Conservation (phyloP, 257 asterid species). For the Solanum pimpinellifolium region DNA sequence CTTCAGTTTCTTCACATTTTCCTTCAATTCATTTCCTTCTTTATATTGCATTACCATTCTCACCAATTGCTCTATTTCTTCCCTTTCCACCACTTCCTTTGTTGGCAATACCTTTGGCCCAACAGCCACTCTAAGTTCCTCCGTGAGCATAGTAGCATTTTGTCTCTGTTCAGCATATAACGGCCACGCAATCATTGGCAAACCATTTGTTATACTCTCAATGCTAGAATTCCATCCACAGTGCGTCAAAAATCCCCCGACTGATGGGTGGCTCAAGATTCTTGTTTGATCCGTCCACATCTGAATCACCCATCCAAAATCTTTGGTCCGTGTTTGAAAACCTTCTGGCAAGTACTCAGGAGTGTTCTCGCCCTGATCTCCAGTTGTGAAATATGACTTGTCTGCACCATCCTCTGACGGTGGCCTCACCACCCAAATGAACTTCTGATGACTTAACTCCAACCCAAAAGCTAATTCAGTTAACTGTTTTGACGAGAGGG, state of each 20-base stretch:
- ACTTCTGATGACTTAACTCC: slow-evolving; percentile 7
- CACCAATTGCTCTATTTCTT: slow-evolving; percentile 10
- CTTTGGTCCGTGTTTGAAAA: neutral
- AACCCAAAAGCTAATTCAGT: slow-evolving; percentile 5
- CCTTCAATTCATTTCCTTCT: neutral
- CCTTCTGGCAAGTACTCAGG: slow-evolving; percentile 8
- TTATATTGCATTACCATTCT: slow-evolving; percentile 1
- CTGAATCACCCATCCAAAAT: neutral
- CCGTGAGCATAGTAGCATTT: slow-evolving; percentile 5
- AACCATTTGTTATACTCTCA: slow-evolving; percentile 5
- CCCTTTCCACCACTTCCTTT: slow-evolving; percentile 3
- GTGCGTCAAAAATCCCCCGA: slow-evolving; percentile 13
- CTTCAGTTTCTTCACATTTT: slow-evolving; percentile 2
- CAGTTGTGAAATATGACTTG: neutral
- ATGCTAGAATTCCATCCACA: slow-evolving; percentile 16
- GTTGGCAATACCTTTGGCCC: slow-evolving; percentile 1
- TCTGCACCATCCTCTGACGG: neutral
- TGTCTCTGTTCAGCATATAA: slow-evolving; percentile 4
- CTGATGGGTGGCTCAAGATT: slow-evolving; percentile 6
- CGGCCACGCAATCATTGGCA: slow-evolving; percentile 19
- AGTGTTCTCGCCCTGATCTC: neutral
- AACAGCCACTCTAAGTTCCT: slow-evolving; percentile 10
- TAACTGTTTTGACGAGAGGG: neutral
- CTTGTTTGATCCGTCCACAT: slow-evolving; percentile 1
- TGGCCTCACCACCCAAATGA: slow-evolving; percentile 8